Percentiles rank a stretch among this genome's conserved stretches.
Evolutionary conservation across 495 filamentous ascomycete genomes (phyloP).

Genomic region (Rhizodiscina lignyota): DNA sequence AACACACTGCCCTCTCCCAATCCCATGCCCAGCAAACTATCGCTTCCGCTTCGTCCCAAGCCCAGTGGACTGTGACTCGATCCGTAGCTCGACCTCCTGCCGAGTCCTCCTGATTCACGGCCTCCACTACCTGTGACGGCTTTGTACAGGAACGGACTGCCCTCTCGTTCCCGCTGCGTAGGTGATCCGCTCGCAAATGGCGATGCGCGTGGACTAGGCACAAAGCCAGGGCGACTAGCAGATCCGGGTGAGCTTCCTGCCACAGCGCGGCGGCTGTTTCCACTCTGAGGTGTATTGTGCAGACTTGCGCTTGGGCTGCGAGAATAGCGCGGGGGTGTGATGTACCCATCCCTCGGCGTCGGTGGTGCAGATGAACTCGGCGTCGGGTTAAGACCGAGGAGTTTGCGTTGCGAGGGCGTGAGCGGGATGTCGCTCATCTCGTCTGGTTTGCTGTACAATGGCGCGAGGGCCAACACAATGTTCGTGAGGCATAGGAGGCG

Average conservation of each 20-base stretch:
- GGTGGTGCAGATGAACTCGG: slow-evolving; percentile 40
- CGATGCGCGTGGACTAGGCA: slow-evolving; percentile 18
- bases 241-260: slow-evolving; percentile 22
- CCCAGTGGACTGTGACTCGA: slow-evolving; percentile 37
- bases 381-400: slow-evolving; percentile 71
- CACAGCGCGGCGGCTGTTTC: slow-evolving; percentile 26
- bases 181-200: too few relatives aligned
- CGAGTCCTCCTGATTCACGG: too few relatives aligned
- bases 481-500: slow-evolving; percentile 49
- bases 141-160: slow-evolving; percentile 57
- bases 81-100: slow-evolving; percentile 40
- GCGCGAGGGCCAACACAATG: slow-evolving; percentile 45
- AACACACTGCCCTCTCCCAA: slow-evolving; percentile 20
- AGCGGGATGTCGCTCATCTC: slow-evolving; percentile 78
- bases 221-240: slow-evolving; percentile 22
- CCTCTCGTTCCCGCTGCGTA: too few relatives aligned
- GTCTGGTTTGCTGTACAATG: slow-evolving; percentile 52
- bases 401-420: slow-evolving; percentile 70
- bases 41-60: too few relatives aligned
- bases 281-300: not conserved
- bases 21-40: slow-evolving; percentile 34
- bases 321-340: slow-evolving; percentile 77
- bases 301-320: slow-evolving; percentile 29
- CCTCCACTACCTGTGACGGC: slow-evolving; percentile 37
- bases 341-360: slow-evolving; percentile 48